Percentiles rank a stretch among this genome's conserved stretches.
Conservation (phyloP, 2,329 filamentous ascomycete species). For the Pseudogymnoascus sp. region DNA sequence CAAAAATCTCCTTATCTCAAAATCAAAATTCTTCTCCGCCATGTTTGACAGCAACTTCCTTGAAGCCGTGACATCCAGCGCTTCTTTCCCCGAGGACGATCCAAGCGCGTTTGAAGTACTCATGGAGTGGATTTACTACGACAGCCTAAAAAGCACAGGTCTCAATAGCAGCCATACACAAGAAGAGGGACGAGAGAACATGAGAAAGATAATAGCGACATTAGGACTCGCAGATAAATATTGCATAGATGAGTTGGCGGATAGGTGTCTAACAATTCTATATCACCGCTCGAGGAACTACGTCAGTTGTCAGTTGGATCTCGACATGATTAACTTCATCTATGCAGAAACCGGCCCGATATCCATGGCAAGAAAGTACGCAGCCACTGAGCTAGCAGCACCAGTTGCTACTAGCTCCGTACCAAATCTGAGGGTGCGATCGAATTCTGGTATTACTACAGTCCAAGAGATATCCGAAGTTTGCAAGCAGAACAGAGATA, state of each 20-base stretch:
- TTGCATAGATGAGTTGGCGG: not conserved
- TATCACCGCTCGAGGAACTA: not conserved
- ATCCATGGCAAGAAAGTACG: not conserved
- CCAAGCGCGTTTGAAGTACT: constrained; percentile 14
- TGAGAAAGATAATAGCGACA: not conserved
- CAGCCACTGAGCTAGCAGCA: not conserved
- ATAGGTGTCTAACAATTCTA: not conserved
- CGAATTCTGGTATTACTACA: not conserved
- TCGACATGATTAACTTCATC: not conserved
- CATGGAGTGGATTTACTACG: constrained; percentile 15
- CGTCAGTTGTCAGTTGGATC: not conserved
- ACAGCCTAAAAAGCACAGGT: not conserved
- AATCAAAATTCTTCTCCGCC: constrained; percentile 15
- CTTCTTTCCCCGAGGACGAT: constrained; percentile 14
- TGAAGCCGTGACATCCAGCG: constrained; percentile 9
- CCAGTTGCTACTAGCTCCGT: not conserved
- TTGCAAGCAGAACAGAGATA: not conserved
- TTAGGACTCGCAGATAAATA: not conserved
- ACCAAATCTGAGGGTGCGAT: not conserved
- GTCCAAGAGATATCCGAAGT: not conserved
- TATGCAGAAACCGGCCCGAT: not conserved
- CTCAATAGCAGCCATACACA: not conserved
- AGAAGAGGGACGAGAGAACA: not conserved
- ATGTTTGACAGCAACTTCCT: constrained; percentile 17
- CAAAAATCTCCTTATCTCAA: constrained; percentile 13